Evolutionary conservation across 768 basidiomycete species (phyloP), one percentile per base, ranked within the genome.

Genomic region (Hortiboletus campestris): DNA sequence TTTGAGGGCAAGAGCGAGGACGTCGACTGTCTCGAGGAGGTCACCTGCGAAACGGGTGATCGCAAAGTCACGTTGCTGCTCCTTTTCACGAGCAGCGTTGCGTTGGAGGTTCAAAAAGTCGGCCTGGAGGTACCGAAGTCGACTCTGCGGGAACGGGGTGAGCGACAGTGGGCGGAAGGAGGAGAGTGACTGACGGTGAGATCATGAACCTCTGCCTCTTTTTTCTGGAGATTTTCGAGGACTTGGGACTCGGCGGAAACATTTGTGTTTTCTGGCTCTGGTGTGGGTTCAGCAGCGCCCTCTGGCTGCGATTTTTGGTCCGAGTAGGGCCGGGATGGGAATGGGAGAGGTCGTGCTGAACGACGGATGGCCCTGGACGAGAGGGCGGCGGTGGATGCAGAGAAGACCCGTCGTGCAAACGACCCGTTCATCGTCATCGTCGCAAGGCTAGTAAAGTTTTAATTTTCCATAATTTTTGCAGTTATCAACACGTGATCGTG

Each of bases 91-190:
- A 29, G 87, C 86, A 51, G 94, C 82, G 65, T 94, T 93, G 52
- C 94, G 89, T 69, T 95, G 94, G 42, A 97, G 80, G 73, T 98
- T 99, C 42, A 96, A 76, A 74, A 94, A 94, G 76, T 99, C 97
- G 64, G 97, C 97, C 68, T 94, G 89, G 55, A 91, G 79, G 70
- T 98, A 97, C 45, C 89, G 86, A 63, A 97, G 79, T 59, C 94
- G 91, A 69, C 86, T 81, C 96, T 97, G 71, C 19, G 38, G 54
- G 7, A n/a, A 25, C 3, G 36, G 13, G 40, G 32, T 61, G 46
- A 59, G 54, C 52, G 32, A 14, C 47, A 49, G 62, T 7, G 28
- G 31, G 20, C 35, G 41, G 49, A 29, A 28, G 25, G 50, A 51
- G 25, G 10, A 1, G n/a, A 22, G 35, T 17, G 36, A 76, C 89